Conservation (phyloP, 176 grass and related monocot species). For the Juncus inflexus region DNA sequence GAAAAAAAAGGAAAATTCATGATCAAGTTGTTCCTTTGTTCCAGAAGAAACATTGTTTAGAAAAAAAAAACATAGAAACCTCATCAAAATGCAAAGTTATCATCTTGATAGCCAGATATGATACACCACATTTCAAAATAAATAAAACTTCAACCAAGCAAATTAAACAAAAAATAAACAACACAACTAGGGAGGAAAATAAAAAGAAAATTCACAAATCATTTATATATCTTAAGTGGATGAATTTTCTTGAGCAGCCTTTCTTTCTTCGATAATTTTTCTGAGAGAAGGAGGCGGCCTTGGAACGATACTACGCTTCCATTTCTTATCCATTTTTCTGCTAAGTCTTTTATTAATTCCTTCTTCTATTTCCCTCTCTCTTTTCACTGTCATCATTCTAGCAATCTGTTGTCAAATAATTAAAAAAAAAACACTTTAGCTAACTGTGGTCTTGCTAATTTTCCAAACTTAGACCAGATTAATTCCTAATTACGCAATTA, state of each 20-base stretch:
- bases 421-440: not conserved
- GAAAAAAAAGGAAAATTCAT: slow-evolving; percentile 5
- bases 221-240: slow-evolving; percentile 33
- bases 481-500: not conserved
- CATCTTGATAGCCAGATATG: slow-evolving; percentile 14
- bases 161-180: slow-evolving; percentile 32
- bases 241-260: slow-evolving; percentile 35
- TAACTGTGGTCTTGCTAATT: not conserved
- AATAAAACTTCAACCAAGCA: slow-evolving; percentile 24
- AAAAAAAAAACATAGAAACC: not conserved
- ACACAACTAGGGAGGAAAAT: slow-evolving; percentile 22
- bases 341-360: slow-evolving; percentile 92
- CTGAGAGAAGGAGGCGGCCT: slow-evolving; percentile 82
- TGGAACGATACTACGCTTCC: slow-evolving; percentile 82
- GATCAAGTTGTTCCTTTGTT: slow-evolving; percentile 8
- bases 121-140: slow-evolving; percentile 18
- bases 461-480: not conserved
- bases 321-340: slow-evolving; percentile 96
- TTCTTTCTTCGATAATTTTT: slow-evolving; percentile 70
- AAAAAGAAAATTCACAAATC: slow-evolving; percentile 39
- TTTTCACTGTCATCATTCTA: slow-evolving; percentile 89
- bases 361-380: slow-evolving; percentile 86
- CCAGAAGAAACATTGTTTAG: no score
- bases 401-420: slow-evolving; percentile 56
- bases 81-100: slow-evolving; percentile 14